phyloP scores from a whole-genome alignment of 164 flowering plant species.

The Chimonanthus salicifolius region DNA sequence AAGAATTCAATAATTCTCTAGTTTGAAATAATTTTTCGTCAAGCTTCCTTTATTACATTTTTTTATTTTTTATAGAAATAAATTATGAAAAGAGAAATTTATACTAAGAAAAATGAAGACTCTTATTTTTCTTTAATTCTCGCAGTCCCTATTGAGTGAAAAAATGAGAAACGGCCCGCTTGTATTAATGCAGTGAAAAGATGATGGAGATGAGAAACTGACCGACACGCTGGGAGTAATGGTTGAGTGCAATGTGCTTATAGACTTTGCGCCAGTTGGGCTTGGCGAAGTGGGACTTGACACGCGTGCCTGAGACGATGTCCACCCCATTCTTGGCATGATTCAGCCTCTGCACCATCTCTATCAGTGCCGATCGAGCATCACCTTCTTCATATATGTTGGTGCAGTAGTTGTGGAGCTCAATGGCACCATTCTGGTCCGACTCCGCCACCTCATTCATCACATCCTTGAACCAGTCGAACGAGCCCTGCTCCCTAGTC shows the following conservation, averaged over 20 bases:
- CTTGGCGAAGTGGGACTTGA: conserved; percentile 56
- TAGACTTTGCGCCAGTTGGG: conserved; percentile 54
- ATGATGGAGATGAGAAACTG: background rate
- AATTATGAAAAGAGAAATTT: too few relatives aligned
- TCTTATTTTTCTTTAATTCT: too few relatives aligned
- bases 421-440: conserved; percentile 39
- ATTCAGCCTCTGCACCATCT: conserved; percentile 52
- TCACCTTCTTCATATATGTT: conserved; percentile 64
- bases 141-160: too few relatives aligned
- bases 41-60: too few relatives aligned
- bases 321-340: conserved; percentile 59
- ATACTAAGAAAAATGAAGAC: too few relatives aligned
- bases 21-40: too few relatives aligned
- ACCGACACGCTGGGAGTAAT: conserved; percentile 43
- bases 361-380: conserved; percentile 57
- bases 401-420: conserved; percentile 60
- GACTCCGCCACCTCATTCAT: conserved; percentile 58
- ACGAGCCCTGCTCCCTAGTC: conserved; percentile 57
- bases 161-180: too few relatives aligned
- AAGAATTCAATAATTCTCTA: too few relatives aligned
- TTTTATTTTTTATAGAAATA: too few relatives aligned
- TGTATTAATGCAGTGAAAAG: too few relatives aligned
- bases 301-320: conserved; percentile 50
- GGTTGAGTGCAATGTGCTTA: conserved; percentile 37
- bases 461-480: conserved; percentile 60